These are phyloP conservation scores for Adenanthera pavonina DNA, from an alignment of 306 rosid genomes.

Conservation along the genomic window DNA sequence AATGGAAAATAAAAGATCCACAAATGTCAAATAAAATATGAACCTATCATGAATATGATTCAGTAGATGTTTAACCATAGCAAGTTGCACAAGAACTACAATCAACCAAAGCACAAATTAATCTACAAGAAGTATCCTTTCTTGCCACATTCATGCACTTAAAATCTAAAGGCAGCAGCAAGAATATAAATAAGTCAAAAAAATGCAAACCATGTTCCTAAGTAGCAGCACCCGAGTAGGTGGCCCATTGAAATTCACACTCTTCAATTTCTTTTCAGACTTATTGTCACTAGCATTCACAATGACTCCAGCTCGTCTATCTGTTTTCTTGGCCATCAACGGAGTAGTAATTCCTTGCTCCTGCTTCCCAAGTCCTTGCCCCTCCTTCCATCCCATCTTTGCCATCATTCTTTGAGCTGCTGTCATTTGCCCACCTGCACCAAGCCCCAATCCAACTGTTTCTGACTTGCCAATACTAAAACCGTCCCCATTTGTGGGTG, in stretches of 20 bases:
- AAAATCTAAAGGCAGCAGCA: neutral
- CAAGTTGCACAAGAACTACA: slow-evolving; percentile 9
- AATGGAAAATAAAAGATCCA: neutral
- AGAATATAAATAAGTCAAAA: neutral
- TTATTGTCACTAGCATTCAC: slow-evolving; percentile 86
- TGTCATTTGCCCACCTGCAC: slow-evolving; percentile 98
- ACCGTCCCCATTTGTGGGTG: slow-evolving; percentile 74
- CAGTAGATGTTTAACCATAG: neutral
- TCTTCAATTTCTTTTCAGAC: slow-evolving; percentile 79
- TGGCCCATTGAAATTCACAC: slow-evolving; percentile 73
- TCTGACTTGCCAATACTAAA: slow-evolving; percentile 92
- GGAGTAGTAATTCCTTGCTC: slow-evolving; percentile 99
- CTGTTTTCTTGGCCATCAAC: slow-evolving; percentile 95
- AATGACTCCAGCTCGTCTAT: slow-evolving; percentile 93
- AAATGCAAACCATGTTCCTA: slow-evolving; percentile 84
- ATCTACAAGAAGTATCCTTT: neutral
- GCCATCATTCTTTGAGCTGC: slow-evolving; percentile 99
- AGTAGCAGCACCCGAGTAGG: slow-evolving; percentile 90
- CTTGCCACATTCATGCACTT: neutral
- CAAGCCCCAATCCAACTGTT: slow-evolving; percentile 85
- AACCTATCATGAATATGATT: slow-evolving; percentile 9
- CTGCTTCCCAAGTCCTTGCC: slow-evolving; percentile 96
- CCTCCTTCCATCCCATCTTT: slow-evolving; percentile 99
- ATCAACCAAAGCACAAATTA: slow-evolving; percentile 3
- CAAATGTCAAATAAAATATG: slow-evolving; percentile 13